Percentiles rank a stretch among this genome's conserved stretches.
These are phyloP conservation scores for Vitis vinifera DNA, from an alignment of 164 flowering plant genomes.

Conservation along the genomic window DNA sequence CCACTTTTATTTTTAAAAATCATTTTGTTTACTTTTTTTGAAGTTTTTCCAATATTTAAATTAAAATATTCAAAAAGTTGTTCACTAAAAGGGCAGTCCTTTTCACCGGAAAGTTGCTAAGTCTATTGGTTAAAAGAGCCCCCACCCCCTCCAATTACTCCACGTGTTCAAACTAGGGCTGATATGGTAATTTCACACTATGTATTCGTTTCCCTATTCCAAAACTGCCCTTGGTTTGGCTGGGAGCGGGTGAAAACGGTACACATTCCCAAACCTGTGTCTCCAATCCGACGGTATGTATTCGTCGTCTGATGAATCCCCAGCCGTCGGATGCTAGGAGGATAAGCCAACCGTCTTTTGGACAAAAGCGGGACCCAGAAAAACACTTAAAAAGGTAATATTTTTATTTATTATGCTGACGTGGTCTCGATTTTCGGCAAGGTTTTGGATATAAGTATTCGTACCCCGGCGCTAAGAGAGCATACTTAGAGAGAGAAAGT, in stretches of 20 bases:
- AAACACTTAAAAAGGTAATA: constrained; percentile 1
- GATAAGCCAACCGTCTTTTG: not conserved
- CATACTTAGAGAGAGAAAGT: not conserved
- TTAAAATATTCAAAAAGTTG: not conserved
- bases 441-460: not conserved
- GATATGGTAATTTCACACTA: too few species aligned
- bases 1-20: not conserved
- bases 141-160: not conserved
- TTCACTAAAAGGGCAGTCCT: not conserved
- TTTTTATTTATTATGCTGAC: not conserved
- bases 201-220: too few species aligned
- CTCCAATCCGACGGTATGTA: not conserved
- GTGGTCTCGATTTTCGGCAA: not conserved
- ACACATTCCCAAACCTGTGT: too few species aligned
- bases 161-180: too few species aligned
- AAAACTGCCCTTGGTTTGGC: too few species aligned
- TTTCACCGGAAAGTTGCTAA: not conserved
- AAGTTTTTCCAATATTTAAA: not conserved
- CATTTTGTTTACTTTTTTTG: not conserved
- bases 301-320: not conserved
- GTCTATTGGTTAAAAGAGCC: not conserved
- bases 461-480: not conserved
- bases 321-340: not conserved
- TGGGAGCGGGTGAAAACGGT: too few species aligned
- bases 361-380: not conserved